Percentiles rank a stretch among this genome's conserved stretches.
phyloP scores from a whole-genome alignment of 352 stramenopile species.

The Pythium aphanidermatum region DNA sequence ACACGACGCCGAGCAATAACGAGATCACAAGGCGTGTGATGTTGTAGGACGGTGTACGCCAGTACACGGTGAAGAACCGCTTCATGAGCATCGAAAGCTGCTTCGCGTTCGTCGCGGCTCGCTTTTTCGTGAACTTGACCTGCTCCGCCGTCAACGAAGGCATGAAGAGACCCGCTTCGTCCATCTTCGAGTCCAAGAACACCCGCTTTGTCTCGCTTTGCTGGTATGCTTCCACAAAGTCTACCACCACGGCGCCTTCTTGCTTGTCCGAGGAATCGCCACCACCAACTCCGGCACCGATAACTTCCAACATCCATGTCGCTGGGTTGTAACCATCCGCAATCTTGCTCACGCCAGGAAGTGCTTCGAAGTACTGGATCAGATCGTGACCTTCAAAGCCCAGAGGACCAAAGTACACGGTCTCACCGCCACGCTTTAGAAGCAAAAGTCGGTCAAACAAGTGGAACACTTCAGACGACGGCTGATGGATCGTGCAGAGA shows the following conservation, averaged over 20 bases:
- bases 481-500: slow-evolving; percentile 93
- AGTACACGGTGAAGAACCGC: slow-evolving; percentile 57
- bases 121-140: slow-evolving; percentile 35
- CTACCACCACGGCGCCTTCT: slow-evolving; percentile 32
- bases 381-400: slow-evolving; percentile 24
- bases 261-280: slow-evolving; percentile 19
- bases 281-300: slow-evolving; percentile 38
- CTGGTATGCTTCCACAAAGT: slow-evolving; percentile 35
- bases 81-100: slow-evolving; percentile 44
- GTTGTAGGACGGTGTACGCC: slow-evolving; percentile 85
- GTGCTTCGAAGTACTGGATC: slow-evolving; percentile 58
- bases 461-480: slow-evolving; percentile 84
- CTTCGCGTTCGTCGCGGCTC: slow-evolving; percentile 26
- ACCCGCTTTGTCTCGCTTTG: slow-evolving; percentile 22
- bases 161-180: slow-evolving; percentile 26
- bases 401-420: slow-evolving; percentile 49
- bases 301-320: slow-evolving; percentile 67
- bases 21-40: slow-evolving; percentile 68
- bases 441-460: slow-evolving; percentile 88
- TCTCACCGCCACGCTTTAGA: slow-evolving; percentile 62
- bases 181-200: slow-evolving; percentile 22
- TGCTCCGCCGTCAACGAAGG: slow-evolving; percentile 17
- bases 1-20: slow-evolving; percentile 70
- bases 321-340: slow-evolving; percentile 62
- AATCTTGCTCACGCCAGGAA: slow-evolving; percentile 55